Conservation (phyloP, 495 filamentous ascomycete species). For the Xylaria grammica region DNA sequence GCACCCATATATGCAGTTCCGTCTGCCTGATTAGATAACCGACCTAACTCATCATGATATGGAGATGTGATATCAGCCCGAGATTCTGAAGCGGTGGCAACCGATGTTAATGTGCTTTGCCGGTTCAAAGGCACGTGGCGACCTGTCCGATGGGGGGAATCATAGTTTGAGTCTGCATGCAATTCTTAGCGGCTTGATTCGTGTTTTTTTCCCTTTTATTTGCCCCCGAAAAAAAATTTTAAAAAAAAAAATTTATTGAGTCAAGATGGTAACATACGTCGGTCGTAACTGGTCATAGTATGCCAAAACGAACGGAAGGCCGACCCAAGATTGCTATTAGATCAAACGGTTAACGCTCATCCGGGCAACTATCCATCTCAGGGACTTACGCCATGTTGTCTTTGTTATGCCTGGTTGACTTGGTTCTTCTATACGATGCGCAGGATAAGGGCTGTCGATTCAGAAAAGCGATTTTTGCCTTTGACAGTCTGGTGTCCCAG, state of each 20-base stretch:
- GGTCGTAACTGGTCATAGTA: slow-evolving; percentile 80
- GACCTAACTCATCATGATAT: slow-evolving; percentile 72
- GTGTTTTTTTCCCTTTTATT: background rate
- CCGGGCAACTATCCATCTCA: background rate
- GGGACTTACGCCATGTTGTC: slow-evolving; percentile 36
- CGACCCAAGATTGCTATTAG: slow-evolving; percentile 48
- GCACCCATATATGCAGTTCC: slow-evolving; percentile 48
- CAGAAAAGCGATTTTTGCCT: background rate
- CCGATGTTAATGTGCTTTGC: slow-evolving; percentile 72
- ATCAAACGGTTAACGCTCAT: slow-evolving; percentile 7
- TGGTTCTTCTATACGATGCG: background rate
- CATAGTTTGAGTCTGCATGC: slow-evolving; percentile 77
- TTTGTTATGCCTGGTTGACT: background rate
- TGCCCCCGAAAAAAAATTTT: no score
- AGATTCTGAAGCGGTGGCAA: slow-evolving; percentile 79
- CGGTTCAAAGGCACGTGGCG: slow-evolving; percentile 79
- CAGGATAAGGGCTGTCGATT: background rate
- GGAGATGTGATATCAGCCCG: slow-evolving; percentile 72
- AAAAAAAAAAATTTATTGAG: no score
- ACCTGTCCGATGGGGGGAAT: slow-evolving; percentile 85
- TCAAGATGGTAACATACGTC: slow-evolving; percentile 54
- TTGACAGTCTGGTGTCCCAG: background rate
- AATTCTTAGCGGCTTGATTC: slow-evolving; percentile 23
- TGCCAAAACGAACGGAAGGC: slow-evolving; percentile 90
- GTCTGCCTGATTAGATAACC: slow-evolving; percentile 59